Percentiles rank a stretch among this genome's conserved stretches.
Conservation (phyloP, 768 basidiomycete genomes). For the Leucocoprinus sp. region DNA sequence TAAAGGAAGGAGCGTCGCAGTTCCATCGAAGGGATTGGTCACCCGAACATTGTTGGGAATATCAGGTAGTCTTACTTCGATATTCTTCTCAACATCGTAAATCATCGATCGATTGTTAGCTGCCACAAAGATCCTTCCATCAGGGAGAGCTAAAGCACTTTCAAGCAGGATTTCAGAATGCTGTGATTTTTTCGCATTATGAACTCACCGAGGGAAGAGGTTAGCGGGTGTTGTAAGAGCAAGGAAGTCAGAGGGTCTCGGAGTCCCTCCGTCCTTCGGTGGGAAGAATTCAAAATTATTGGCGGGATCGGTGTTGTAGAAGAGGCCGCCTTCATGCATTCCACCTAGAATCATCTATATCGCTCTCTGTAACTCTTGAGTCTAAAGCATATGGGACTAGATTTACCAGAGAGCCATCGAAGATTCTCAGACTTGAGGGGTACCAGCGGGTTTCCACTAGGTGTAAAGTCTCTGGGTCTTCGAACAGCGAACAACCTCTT, state of each 20-base stretch:
- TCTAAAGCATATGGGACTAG: slow-evolving; percentile 14
- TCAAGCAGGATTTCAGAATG: not conserved
- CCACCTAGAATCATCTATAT: slow-evolving; percentile 22
- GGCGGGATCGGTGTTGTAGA: slow-evolving; percentile 56
- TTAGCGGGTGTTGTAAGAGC: slow-evolving; percentile 21
- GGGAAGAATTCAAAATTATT: slow-evolving; percentile 35
- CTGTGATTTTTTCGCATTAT: not conserved
- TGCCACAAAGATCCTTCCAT: slow-evolving; percentile 32
- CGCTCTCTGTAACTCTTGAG: not conserved
- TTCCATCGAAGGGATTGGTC: slow-evolving; percentile 32
- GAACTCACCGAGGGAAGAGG: slow-evolving; percentile 22
- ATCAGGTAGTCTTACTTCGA: slow-evolving; percentile 30
- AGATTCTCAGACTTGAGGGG: slow-evolving; percentile 27
- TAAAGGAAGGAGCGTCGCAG: slow-evolving; percentile 28
- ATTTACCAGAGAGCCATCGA: slow-evolving; percentile 26
- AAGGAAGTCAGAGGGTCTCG: slow-evolving; percentile 21
- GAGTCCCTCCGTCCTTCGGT: slow-evolving; percentile 28
- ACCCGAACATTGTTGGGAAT: slow-evolving; percentile 39
- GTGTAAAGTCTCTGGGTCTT: slow-evolving; percentile 25
- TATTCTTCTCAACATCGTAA: slow-evolving; percentile 29
- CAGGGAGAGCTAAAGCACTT: slow-evolving; percentile 29
- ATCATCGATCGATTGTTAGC: slow-evolving; percentile 36
- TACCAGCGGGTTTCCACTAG: slow-evolving; percentile 34
- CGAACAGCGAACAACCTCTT: slow-evolving; percentile 26
- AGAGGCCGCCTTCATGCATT: slow-evolving; percentile 30